Base-by-base conservation (phyloP, 768 basidiomycete species). In the Boletus pseudo-olivaceus region DNA sequence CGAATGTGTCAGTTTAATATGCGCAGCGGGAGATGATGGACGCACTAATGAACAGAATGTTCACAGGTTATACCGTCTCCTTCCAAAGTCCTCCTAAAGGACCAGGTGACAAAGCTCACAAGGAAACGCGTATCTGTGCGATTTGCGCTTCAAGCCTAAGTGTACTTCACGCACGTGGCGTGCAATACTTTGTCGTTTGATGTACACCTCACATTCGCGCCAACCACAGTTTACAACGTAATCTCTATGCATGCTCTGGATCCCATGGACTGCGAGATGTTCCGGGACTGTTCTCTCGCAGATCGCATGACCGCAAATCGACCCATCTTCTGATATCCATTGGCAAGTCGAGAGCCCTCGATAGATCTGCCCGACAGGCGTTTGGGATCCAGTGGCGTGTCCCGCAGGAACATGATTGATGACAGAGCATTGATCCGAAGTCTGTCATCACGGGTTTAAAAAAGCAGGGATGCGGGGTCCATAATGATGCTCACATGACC, bases 111-210 rank as follows among this genome's bases (percentile, higher is more conserved):
- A 17, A 38, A 7, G 29, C 0, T 12, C n/a, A 5, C 37, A 29
- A 37, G 34, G 20, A 40, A 11, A 20, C 26, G 12, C 17, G 7
- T 7, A 3, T 8, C 14, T 23, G 32, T 7, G 23, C n/a, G 42
- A 19, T 23, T 10, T 48, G 50, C 63, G 63, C 27, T 44, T 61
- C 44, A 40, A 47, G 10, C 55, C 40, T 8, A 64, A 10, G 3
- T 64, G 63, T 0, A 61, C 58, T 10, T 64, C 63, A 0, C 61
- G 55, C 3, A n/a, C 10, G 11, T 67, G 65, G 0, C 65, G 47
- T 10, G 20, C 0, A 0, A 67, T 40, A 2, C 56, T 20, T 0
- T 51, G 23, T 6, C 64, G 39, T 33, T 55, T 56, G n/a, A 58
- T 11, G 5, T 0, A 0, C 6, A 0, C 2, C 1, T 23, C 14